Conservation (phyloP, 2,329 filamentous ascomycete genomes). For the Arthrobotrys entomopaga region DNA sequence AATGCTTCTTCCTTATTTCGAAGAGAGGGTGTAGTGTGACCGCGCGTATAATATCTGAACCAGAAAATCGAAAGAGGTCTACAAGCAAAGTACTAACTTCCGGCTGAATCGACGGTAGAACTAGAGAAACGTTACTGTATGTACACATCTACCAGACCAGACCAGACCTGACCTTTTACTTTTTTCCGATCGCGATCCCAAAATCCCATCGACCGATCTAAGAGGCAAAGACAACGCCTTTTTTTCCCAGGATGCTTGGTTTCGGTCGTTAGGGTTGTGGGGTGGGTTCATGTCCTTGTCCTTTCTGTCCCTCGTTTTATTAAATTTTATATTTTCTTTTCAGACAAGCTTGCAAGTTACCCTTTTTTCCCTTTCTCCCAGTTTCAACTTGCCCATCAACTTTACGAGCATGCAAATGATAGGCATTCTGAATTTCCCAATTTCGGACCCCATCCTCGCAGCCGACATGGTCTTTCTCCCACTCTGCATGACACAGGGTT, state of each 20-base stretch:
- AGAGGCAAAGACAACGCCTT: constrained; percentile 30
- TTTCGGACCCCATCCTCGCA: constrained; percentile 46
- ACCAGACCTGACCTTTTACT: too few relatives aligned
- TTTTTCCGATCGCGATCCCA: constrained; percentile 43
- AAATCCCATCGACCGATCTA: constrained; percentile 42
- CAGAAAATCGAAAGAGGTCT: not conserved
- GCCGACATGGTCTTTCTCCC: constrained; percentile 11
- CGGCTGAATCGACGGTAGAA: constrained; percentile 10
- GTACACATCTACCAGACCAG: constrained; percentile 7
- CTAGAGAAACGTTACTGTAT: too few relatives aligned
- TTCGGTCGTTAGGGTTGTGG: constrained; percentile 24
- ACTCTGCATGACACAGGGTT: too few relatives aligned
- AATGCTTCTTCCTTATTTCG: not conserved
- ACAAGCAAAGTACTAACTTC: constrained; percentile 21
- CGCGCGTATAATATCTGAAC: constrained; percentile 34
- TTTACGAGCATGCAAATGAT: constrained; percentile 55
- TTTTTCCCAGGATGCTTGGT: constrained; percentile 14
- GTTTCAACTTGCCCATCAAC: constrained; percentile 34
- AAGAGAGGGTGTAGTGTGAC: constrained; percentile 33
- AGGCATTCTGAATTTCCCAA: constrained; percentile 55
- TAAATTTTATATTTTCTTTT: not conserved
- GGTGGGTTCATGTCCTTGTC: not conserved
- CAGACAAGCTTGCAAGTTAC: not conserved
- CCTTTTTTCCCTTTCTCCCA: not conserved
- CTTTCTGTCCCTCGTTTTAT: not conserved